Percentiles rank a stretch among this genome's conserved stretches.
These are phyloP conservation scores for Cyberlindnera amylophila DNA, from an alignment of 805 yeast species.

Conservation along the genomic window DNA sequence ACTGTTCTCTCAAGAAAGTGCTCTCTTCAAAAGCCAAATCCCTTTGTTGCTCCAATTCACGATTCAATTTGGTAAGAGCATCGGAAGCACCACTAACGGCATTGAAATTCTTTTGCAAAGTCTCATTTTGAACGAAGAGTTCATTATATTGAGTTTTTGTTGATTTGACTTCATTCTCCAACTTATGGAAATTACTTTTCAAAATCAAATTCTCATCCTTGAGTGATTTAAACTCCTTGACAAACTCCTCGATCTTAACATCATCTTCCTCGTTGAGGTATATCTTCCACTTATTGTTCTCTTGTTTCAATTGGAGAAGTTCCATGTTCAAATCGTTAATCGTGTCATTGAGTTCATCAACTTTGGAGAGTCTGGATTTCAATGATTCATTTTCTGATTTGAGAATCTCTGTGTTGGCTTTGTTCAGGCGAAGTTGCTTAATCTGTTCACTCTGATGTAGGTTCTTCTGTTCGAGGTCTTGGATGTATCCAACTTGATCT, in stretches of 20 bases:
- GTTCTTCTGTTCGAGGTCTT: constrained; percentile 48
- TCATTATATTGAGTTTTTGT: constrained; percentile 30
- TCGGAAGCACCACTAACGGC: constrained; percentile 25
- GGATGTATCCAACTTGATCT: constrained; percentile 42
- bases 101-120: constrained; percentile 26
- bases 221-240: constrained; percentile 37
- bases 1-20: constrained; percentile 50
- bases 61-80: constrained; percentile 31
- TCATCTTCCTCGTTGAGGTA: constrained; percentile 34
- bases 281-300: constrained; percentile 44
- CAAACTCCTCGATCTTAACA: constrained; percentile 32
- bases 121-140: constrained; percentile 38
- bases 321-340: constrained; percentile 48
- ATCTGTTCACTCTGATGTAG: constrained; percentile 51
- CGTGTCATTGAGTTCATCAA: constrained; percentile 42
- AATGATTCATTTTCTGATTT: constrained; percentile 51
- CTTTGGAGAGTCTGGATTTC: constrained; percentile 33
- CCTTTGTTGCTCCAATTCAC: constrained; percentile 49
- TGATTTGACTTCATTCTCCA: constrained; percentile 26
- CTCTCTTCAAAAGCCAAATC: constrained; percentile 55
- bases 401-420: constrained; percentile 45
- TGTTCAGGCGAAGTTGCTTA: constrained; percentile 43
- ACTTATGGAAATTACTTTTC: constrained; percentile 29
- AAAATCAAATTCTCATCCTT: constrained; percentile 38
- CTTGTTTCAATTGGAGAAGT: constrained; percentile 43